These are phyloP conservation scores for Russula brevipes DNA, from an alignment of 768 basidiomycete species.

Conservation along the genomic window DNA sequence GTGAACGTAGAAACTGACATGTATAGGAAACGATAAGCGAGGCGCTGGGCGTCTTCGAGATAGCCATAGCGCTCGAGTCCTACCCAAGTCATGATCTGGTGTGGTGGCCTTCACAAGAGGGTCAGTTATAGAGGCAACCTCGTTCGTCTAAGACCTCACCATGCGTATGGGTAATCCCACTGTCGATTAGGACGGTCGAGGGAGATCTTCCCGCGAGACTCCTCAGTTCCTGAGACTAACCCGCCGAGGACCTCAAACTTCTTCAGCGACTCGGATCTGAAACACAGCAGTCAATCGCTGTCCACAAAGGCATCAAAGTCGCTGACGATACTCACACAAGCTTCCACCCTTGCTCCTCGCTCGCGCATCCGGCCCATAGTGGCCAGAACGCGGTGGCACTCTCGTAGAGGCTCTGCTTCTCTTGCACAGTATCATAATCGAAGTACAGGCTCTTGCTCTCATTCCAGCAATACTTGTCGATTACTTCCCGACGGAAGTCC, in stretches of 20 bases:
- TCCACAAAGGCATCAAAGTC: background rate
- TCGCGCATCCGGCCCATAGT: slow-evolving; percentile 96
- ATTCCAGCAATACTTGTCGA: slow-evolving; percentile 96
- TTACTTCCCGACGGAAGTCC: slow-evolving; percentile 72
- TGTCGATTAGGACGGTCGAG: slow-evolving; percentile 96
- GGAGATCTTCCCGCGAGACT: slow-evolving; percentile 92
- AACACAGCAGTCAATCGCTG: slow-evolving; percentile 8
- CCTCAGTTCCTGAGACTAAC: slow-evolving; percentile 93
- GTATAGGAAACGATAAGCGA: slow-evolving; percentile 96
- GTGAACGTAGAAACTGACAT: slow-evolving; percentile 52
- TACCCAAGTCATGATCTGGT: slow-evolving; percentile 99
- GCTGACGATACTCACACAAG: slow-evolving; percentile 64
- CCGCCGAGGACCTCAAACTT: slow-evolving; percentile 98
- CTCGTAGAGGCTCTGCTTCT: slow-evolving; percentile 92
- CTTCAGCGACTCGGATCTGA: slow-evolving; percentile 75
- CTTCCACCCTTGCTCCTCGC: slow-evolving; percentile 90
- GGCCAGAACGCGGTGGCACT: slow-evolving; percentile 96
- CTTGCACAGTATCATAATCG: slow-evolving; percentile 90
- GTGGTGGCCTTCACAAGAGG: slow-evolving; percentile 65
- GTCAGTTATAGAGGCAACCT: slow-evolving; percentile 13
- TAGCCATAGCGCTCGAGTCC: slow-evolving; percentile 96
- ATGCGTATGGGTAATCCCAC: slow-evolving; percentile 95
- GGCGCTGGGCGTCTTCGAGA: slow-evolving; percentile 83
- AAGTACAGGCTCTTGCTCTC: slow-evolving; percentile 92
- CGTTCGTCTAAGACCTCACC: slow-evolving; percentile 36